Percentiles rank a stretch among this genome's conserved stretches.
phyloP scores from a whole-genome alignment of 768 basidiomycete species.

The Dictyophora rubrovolvata region DNA sequence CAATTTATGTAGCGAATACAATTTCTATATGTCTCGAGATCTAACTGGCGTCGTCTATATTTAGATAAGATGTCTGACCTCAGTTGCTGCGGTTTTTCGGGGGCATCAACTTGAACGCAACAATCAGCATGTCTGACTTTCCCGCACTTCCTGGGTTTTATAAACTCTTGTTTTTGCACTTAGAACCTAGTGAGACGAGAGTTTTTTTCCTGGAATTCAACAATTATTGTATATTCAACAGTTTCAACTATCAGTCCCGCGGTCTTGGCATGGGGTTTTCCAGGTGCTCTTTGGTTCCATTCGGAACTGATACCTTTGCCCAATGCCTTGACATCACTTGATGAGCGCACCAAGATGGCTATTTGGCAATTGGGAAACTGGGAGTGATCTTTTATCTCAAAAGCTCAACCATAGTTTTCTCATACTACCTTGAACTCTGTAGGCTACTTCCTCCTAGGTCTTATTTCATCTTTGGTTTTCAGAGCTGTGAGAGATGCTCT shows the following conservation, averaged over 20 bases:
- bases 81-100: background rate
- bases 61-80: background rate
- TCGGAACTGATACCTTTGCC: constrained; percentile 48
- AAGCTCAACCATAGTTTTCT: background rate
- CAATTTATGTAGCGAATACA: background rate
- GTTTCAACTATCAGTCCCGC: constrained; percentile 43
- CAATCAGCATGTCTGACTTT: constrained; percentile 24
- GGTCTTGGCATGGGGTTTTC: constrained; percentile 42
- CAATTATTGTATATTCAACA: constrained; percentile 12
- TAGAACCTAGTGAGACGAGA: constrained; percentile 43
- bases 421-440: background rate
- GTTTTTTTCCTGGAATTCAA: background rate
- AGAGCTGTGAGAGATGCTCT: constrained; percentile 55
- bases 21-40: background rate
- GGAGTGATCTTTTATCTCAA: constrained; percentile 19
- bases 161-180: constrained; percentile 48
- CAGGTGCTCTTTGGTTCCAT: constrained; percentile 59
- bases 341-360: constrained; percentile 46
- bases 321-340: constrained; percentile 26
- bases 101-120: background rate
- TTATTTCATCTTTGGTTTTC: constrained; percentile 58
- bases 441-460: constrained; percentile 57
- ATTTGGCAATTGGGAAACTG: constrained; percentile 64
- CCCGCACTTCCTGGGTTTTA: constrained; percentile 56
- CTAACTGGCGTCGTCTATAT: background rate